Base-by-base conservation (phyloP, 169 alveolate species). In the Plasmodium vivax region DNA sequence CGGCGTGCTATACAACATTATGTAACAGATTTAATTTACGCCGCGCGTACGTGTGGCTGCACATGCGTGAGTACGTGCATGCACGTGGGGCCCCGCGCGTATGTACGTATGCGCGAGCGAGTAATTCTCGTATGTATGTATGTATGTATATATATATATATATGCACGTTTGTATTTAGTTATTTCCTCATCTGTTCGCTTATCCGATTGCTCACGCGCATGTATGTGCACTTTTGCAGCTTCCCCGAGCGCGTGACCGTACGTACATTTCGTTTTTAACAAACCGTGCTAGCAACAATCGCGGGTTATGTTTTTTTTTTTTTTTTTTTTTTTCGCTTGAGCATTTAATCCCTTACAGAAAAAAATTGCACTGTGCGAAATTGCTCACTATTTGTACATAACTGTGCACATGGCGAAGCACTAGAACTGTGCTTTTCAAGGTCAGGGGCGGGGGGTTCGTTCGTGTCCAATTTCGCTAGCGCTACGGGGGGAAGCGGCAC, bases 11-110 rank as follows among this genome's bases (percentile, higher is more conserved):
- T 45, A 47, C 85, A 81, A 81, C 85, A 81, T 38, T 81, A 47
- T 81, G 85, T 81, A 81, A 81, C 85, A 81, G 73, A 81, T 81
- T 81, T 81, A 43, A 81, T 81, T 81, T 81, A 41, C 85, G 43
- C 4, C 7, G 38, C 62, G 12, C 19, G n/a, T 81, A 43, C 8
- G 38, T 81, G 56, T 47, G n/a, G 38, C 73, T 81, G 62, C 38
- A 68, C 77, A 68, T 68, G 1, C 77, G 38, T 30, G 32, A 30
- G 38, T 38, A 27, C 34, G 84, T 77, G 84, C 58, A 43, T 77
- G 58, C 58, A 77, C 30, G 51, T 10, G 81, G 27, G 27, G 43
- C 45, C 27, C 45, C 81, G n/a, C 7, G 2, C 54, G 38, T 72
- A 12, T 19, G 45, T 72, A 16, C n/a, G 62, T 14, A 51, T 51